Evolutionary conservation across 805 yeast species (phyloP), one percentile per base, ranked within the genome.

Genomic region (Pichia manshurica): DNA sequence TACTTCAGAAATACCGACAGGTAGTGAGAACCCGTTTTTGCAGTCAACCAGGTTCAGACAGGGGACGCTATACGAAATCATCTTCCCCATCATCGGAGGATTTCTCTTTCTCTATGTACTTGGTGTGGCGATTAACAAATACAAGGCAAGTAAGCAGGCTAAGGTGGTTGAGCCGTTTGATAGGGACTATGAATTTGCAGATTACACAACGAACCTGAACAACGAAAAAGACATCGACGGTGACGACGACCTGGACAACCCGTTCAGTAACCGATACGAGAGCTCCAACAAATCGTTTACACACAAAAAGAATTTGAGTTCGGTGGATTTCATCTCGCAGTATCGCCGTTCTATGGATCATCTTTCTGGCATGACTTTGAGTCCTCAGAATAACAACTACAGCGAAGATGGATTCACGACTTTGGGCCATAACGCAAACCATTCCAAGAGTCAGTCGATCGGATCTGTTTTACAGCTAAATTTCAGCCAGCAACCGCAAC

Each of bases 11-110:
- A 37, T 53, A 13, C 55, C 55, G 4, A 19, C 39, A 6, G 44
- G 44, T 4, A 31, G 41, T 15, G 45, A 29, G 2, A 62, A 60
- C 39, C 66, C 65, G 4, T 62, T 55, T 41, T 40, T 63, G n/a
- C 52, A 50, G 13, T 46, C 51, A 5, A 47, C 56, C 3, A 36
- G 47, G 1, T 52, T 44, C 19, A 42, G 45, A 17, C 60, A 61
- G 44, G 66, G 64, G 1, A 58, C 65, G 0, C 52, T 63, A n/a
- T 63, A 62, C 38, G 42, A 53, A 15, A 61, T 62, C 5, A 47
- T 60, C 12, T 49, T 59, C 2, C 67, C 67, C 1, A 56, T 60
- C 1, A 47, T 63, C n/a, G 58, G 50, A 1, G 60, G 51, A 2
- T 36, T 57, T 8, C 42, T 63, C 15, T 29, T 62, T 2, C 38